A percentile compares a stretch with the other conserved stretches of the same genome.
phyloP scores from a whole-genome alignment of 345 rosid genomes.

The Noccaea bulbosa region DNA sequence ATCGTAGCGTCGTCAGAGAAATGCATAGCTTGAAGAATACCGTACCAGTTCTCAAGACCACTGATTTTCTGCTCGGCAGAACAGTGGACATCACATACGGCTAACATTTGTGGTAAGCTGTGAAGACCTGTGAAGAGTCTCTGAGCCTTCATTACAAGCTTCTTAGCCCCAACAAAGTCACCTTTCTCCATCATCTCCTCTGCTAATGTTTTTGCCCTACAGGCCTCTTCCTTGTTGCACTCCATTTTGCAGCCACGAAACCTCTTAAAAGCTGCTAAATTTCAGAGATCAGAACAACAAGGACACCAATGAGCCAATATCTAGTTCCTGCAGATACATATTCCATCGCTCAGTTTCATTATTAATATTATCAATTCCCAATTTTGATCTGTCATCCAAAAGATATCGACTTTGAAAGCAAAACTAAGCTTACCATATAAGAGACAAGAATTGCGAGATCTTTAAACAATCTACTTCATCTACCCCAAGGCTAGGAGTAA shows the following conservation, averaged over 20 bases:
- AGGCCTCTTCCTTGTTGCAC: conserved; percentile 90
- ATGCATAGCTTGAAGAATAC: conserved; percentile 67
- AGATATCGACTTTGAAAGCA: not conserved
- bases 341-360: not conserved
- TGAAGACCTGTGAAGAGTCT: conserved; percentile 68
- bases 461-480: conserved; percentile 14
- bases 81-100: conserved; percentile 77
- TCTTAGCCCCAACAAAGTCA: conserved; percentile 64
- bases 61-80: conserved; percentile 56
- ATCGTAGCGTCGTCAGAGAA: conserved; percentile 58
- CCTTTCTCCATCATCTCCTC: conserved; percentile 60
- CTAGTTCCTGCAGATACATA: conserved; percentile 29
- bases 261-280: not conserved
- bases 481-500: not conserved
- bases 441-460: conserved; percentile 5
- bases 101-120: conserved; percentile 63
- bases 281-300: not conserved
- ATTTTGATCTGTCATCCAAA: not conserved
- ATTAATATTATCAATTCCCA: not conserved
- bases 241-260: conserved; percentile 54
- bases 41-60: conserved; percentile 86
- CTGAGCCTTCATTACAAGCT: conserved; percentile 64
- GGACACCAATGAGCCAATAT: not conserved
- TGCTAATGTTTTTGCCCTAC: conserved; percentile 66
- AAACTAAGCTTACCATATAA: conserved; percentile 25